These are phyloP conservation scores for Anaeramoeba ignava DNA, from an alignment of 78 protist genomes.

Conservation along the genomic window DNA sequence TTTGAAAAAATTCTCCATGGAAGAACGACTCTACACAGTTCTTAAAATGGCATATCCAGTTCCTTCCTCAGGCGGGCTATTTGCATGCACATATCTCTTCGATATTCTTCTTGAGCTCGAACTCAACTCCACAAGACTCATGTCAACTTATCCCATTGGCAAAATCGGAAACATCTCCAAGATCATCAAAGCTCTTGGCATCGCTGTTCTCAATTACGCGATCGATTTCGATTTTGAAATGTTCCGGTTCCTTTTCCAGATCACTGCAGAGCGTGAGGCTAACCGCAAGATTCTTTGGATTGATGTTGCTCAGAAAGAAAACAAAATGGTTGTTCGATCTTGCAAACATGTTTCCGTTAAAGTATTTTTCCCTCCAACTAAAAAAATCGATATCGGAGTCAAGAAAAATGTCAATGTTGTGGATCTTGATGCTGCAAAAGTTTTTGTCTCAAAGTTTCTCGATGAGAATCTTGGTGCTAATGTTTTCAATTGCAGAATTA, in stretches of 20 bases:
- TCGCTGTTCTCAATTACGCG: background rate
- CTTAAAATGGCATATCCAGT: background rate
- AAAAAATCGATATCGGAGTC: no score
- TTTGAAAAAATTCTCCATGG: background rate
- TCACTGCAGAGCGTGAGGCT: background rate
- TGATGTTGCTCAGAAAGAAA: background rate
- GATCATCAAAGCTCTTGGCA: background rate
- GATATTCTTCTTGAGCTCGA: background rate
- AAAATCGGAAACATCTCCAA: background rate
- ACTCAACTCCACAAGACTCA: background rate
- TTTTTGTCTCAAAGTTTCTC: no score
- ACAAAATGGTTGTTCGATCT: constrained; percentile 5
- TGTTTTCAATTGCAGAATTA: no score
- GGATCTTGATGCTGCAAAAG: no score
- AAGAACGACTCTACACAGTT: background rate
- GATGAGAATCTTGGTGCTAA: no score
- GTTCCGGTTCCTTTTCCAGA: background rate
- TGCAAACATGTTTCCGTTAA: no score
- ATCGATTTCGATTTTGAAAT: background rate
- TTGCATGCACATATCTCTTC: background rate
- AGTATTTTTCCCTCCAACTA: no score
- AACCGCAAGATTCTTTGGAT: background rate
- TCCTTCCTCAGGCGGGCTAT: background rate
- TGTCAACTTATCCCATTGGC: background rate
- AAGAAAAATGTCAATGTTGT: no score